Evolutionary conservation across 805 yeast species (phyloP), one percentile per base, ranked within the genome.

Genomic region (Cyberlindnera xylosilytica): DNA sequence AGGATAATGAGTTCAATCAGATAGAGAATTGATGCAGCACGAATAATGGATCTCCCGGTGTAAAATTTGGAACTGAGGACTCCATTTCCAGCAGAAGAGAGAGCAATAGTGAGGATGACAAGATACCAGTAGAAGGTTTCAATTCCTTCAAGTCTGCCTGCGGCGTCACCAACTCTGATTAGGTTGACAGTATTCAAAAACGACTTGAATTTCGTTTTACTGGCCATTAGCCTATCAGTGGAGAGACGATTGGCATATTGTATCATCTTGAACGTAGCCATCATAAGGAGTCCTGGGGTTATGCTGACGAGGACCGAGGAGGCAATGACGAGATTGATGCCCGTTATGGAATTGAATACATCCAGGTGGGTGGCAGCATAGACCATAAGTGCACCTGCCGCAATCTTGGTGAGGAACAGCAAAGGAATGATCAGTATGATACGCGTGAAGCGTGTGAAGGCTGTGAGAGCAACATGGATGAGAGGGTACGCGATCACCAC

Each of bases 51-150:
- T 16, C 17, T 17, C 5, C 35, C 41, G 2, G 31, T 22, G 16
- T 28, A 9, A 22, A 28, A 32, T 12, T 34, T 10, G 2, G 19
- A n/a, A 3, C 20, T 18, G 26, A 42, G 27, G 12, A 19, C 11
- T 22, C 41, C 45, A 28, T 29, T 34, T 20, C 41, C 45, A 20
- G 37, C 44, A 8, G 37, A 24, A 11, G 26, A 27, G 17, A 42
- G 18, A 1, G 36, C 19, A 13, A 42, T 19, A 1, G 45, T 37
- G 20, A 33, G n/a, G 10, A 42, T 17, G 10, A 33, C 36, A 8
- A 42, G 6, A 13, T 33, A 33, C 35, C 38, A 20, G 12, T 27
- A 33, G 8, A 33, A 2, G 7, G 13, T 9, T n/a, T 34, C 38
- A 23, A 33, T 15, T 6, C 13, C 41, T 9, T 13, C n/a, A 13